Evolutionary conservation across 2,329 filamentous ascomycete species (phyloP).

Genomic region (Neopestalotiopsis sp.): DNA sequence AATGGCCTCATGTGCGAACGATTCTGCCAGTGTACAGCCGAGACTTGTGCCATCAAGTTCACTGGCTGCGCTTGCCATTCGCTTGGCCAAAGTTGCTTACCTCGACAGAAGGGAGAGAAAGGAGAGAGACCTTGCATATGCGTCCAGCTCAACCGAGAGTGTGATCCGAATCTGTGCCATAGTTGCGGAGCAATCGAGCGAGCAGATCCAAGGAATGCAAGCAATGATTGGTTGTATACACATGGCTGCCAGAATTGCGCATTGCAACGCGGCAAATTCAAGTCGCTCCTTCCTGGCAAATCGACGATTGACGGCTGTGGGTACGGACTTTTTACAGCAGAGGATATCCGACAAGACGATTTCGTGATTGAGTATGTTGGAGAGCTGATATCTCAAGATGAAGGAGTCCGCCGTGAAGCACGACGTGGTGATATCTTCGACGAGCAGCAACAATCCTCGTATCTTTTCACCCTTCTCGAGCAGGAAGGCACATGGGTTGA

Average conservation of each 20-base stretch:
- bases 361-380: slow-evolving; percentile 84
- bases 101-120: slow-evolving; percentile 59
- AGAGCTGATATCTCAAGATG: slow-evolving; percentile 74
- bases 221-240: slow-evolving; percentile 60
- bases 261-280: slow-evolving; percentile 71
- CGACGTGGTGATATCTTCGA: slow-evolving; percentile 66
- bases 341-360: slow-evolving; percentile 70
- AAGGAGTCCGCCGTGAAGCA: slow-evolving; percentile 72
- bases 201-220: slow-evolving; percentile 71
- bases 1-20: slow-evolving; percentile 73
- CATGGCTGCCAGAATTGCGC: slow-evolving; percentile 74
- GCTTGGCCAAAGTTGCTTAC: slow-evolving; percentile 62
- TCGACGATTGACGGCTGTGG: slow-evolving; percentile 73
- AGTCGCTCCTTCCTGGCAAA: slow-evolving; percentile 70
- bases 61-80: slow-evolving; percentile 70
- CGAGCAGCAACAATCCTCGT: slow-evolving; percentile 68
- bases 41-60: slow-evolving; percentile 67
- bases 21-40: slow-evolving; percentile 68
- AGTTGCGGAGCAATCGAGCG: slow-evolving; percentile 73
- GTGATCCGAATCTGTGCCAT: slow-evolving; percentile 77
- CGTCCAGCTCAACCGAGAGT: slow-evolving; percentile 75
- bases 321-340: slow-evolving; percentile 76
- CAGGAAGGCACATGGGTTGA: slow-evolving; percentile 73
- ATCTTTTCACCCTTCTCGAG: slow-evolving; percentile 65
- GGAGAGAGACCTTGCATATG: slow-evolving; percentile 70